Base-by-base conservation (phyloP, 441 rosid species). In the Pelargonium fulgidum region DNA sequence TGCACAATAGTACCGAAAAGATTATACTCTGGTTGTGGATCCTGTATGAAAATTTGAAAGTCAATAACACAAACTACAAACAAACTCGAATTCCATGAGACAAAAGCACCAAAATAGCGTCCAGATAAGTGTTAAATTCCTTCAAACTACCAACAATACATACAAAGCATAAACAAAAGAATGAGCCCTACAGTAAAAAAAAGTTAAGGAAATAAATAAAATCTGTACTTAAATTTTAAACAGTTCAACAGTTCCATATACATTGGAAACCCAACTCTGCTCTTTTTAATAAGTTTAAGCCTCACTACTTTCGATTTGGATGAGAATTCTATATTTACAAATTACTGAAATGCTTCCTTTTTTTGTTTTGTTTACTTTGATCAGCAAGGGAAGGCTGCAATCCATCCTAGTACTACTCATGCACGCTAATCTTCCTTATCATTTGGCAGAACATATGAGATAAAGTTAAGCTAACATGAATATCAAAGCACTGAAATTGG, bases 1-100 rank as follows among this genome's bases (percentile, higher is more conserved):
- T 94, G 99, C 72, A 94, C 99, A 75, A 94, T 92, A 67, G 91
- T 86, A 67, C 94, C 99, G 77, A 92, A 94, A 72, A 94, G 99
- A 76, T 85, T 85, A 81, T 94, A 94, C 75, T 89, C 90, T 62
- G 93, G 89, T 33, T 78, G 86, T 14, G 84, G 82, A 80, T 94
- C 99, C 99, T 94, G 79, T 66, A 77, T 67, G 19, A 20, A 52
- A 59, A 70, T 20, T 9, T 54, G n/a, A 50, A 74, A 52, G 2
- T 45, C 77, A 73, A 69, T 16, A 62, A 70, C 36, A 74, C 65
- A 14, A 48, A 12, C 56, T 48, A 48, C 56, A 48, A 48, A 13
- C 56, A 48, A 48, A 48, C n/a, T 11, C 56, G 20, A 65, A 9
- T 7, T 62, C 56, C 62, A 62, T 22, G 3, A n/a, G 54, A 59